Base-by-base conservation (phyloP, 371 early-diverging fungal genomes). In the Cokeromyces recurvatus region DNA sequence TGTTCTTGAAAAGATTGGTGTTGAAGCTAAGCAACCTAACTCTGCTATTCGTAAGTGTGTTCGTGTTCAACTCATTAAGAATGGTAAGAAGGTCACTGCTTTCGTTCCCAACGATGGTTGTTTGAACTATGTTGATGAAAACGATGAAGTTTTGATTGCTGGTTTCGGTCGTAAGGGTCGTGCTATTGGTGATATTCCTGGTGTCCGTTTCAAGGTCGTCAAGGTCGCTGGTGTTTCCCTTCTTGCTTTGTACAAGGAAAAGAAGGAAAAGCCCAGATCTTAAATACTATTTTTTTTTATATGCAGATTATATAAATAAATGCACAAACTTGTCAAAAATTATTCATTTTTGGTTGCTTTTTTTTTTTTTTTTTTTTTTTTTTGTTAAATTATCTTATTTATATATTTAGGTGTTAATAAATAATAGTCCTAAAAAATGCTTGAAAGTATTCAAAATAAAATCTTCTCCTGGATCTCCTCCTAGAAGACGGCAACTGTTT, bases 11-110 rank as follows among this genome's bases (percentile, higher is more conserved):
- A 99, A 99, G 89, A 97, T 98, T 79, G 99, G 99, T 89, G 95
- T 99, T 63, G 99, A 99, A 86, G 98, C 99, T 63, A 99, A 99
- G 83, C 99, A 99, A 85, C 99, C 99, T 66, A 99, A 99, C 95
- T 99, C 99, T 79, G 99, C 99, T 69, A 97, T 99, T 84, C 95
- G 99, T 85, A 99, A 99, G 87, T 98, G 97, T 82, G 98, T 99
- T 57, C 94, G 99, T 89, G 97, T 98, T 59, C 99, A 99, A 82
- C 86, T 99, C 57, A 98, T 99, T 87, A 97, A 97, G 88, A 98
- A 98, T 87, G 97, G 95, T 76, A 99, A 99, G 92, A 99, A 95
- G 87, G 88, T 99, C 73, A 98, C 99, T 54, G 99, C 99, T 65
- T 99, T 99, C 85, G 99, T 99, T 48, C 99, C 99, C 75, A 95